Conservation (phyloP, 2,329 filamentous ascomycete species). For the Fusarium sp. region DNA sequence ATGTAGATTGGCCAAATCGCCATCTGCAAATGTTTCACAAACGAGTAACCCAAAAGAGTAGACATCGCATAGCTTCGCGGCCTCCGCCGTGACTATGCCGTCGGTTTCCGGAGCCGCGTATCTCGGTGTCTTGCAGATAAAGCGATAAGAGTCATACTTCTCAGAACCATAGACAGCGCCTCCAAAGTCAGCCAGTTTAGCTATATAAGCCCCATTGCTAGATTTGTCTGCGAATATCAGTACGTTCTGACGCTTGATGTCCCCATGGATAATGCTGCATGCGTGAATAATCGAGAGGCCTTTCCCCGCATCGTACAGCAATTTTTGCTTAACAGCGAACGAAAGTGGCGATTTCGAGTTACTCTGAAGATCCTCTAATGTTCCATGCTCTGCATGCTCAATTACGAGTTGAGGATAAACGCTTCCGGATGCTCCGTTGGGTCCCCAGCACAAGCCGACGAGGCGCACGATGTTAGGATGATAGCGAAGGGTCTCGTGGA, state of each 20-base stretch:
- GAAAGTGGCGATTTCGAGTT: not conserved
- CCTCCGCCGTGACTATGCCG: not conserved
- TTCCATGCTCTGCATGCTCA: not conserved
- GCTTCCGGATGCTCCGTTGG: not conserved
- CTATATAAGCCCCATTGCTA: not conserved
- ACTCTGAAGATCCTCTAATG: not conserved
- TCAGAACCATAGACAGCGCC: not conserved
- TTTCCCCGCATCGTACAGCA: not conserved
- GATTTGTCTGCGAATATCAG: not conserved
- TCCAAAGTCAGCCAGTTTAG: not conserved
- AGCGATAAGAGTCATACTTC: constrained; percentile 2
- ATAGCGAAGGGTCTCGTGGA: not conserved
- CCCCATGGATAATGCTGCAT: not conserved
- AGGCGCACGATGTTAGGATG: not conserved
- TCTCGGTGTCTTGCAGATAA: not conserved
- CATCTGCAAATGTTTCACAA: not conserved
- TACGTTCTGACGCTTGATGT: not conserved
- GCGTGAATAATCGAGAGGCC: not conserved
- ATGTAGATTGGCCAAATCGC: not conserved
- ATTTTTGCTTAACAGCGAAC: not conserved
- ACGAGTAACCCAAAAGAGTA: not conserved
- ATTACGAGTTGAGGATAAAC: not conserved
- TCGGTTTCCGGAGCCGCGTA: not conserved
- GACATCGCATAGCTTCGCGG: not conserved
- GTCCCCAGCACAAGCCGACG: not conserved